Conservation (phyloP, 257 asterid genomes). For the Nicotiana benthamiana region DNA sequence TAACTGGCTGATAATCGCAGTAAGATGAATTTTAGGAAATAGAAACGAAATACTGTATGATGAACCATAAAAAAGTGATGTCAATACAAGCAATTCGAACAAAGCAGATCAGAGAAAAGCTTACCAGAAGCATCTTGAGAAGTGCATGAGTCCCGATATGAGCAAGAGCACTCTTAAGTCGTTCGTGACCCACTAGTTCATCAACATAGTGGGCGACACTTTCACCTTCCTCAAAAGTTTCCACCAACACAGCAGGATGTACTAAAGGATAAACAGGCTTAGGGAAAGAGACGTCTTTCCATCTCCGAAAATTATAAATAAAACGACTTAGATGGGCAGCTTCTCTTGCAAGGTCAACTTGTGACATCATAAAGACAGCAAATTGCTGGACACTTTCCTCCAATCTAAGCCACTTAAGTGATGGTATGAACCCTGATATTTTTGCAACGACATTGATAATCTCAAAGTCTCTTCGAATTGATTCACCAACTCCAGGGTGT, state of each 20-base stretch:
- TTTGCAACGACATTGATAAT: slow-evolving; percentile 63
- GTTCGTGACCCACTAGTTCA: slow-evolving; percentile 51
- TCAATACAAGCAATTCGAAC: neutral
- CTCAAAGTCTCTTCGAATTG: slow-evolving; percentile 76
- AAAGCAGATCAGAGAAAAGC: neutral
- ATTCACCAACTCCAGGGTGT: slow-evolving; percentile 90
- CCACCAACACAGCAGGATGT: slow-evolving; percentile 89
- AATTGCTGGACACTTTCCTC: slow-evolving; percentile 83
- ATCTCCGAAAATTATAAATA: slow-evolving; percentile 73
- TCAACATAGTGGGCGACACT: slow-evolving; percentile 70
- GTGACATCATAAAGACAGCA: slow-evolving; percentile 86
- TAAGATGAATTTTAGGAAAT: neutral
- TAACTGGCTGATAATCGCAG: neutral
- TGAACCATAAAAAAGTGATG: neutral
- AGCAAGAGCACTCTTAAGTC: slow-evolving; percentile 68
- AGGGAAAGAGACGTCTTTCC: slow-evolving; percentile 84
- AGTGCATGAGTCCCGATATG: slow-evolving; percentile 88
- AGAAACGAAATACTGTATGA: neutral
- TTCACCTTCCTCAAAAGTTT: slow-evolving; percentile 83
- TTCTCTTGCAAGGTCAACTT: slow-evolving; percentile 87
- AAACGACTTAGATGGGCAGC: slow-evolving; percentile 89
- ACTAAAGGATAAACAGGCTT: slow-evolving; percentile 88
- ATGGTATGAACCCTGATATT: slow-evolving; percentile 56
- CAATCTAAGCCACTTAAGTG: slow-evolving; percentile 74
- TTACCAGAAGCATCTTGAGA: slow-evolving; percentile 85